phyloP scores from a whole-genome alignment of 2,329 filamentous ascomycete species.

The Apiospora saccharicola region DNA sequence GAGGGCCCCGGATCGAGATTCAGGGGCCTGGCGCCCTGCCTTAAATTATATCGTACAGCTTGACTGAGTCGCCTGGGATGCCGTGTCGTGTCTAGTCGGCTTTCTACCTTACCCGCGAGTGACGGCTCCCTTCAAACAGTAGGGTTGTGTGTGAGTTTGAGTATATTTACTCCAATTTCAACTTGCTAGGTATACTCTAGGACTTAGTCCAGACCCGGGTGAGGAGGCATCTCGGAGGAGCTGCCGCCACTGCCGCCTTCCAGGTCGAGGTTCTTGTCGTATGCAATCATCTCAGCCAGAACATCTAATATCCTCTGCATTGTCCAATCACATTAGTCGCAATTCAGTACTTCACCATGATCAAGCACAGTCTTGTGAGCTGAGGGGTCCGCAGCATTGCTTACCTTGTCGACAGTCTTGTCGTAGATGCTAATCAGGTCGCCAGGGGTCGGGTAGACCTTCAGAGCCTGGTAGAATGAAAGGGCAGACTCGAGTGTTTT shows the following conservation, averaged over 20 bases:
- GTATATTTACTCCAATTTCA: not conserved
- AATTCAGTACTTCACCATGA: not conserved
- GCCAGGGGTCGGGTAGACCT: constrained; percentile 93
- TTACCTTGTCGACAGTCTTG: constrained; percentile 95
- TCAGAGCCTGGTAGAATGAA: constrained; percentile 97
- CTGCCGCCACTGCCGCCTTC: constrained; percentile 43
- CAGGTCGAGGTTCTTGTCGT: constrained; percentile 78
- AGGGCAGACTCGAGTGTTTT: constrained; percentile 84
- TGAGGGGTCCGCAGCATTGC: constrained; percentile 25
- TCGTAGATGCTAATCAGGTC: constrained; percentile 98
- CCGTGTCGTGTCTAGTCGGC: not conserved
- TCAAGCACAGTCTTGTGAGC: not conserved
- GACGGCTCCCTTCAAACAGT: constrained; percentile 7
- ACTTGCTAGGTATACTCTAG: not conserved
- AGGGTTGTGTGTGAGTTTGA: not conserved
- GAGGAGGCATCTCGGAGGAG: constrained; percentile 55
- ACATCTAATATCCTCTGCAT: constrained; percentile 87
- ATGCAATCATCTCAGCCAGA: constrained; percentile 96
- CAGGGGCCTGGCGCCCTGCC: constrained; percentile 20
- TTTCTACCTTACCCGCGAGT: not conserved
- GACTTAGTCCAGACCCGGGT: constrained; percentile 60
- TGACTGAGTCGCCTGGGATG: constrained; percentile 1
- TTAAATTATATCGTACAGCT: constrained; percentile 29
- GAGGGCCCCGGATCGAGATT: not conserved
- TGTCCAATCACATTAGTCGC: constrained; percentile 8